These are phyloP conservation scores for Aspergillus terreus DNA, from an alignment of 2,329 filamentous ascomycete genomes.

Conservation along the genomic window DNA sequence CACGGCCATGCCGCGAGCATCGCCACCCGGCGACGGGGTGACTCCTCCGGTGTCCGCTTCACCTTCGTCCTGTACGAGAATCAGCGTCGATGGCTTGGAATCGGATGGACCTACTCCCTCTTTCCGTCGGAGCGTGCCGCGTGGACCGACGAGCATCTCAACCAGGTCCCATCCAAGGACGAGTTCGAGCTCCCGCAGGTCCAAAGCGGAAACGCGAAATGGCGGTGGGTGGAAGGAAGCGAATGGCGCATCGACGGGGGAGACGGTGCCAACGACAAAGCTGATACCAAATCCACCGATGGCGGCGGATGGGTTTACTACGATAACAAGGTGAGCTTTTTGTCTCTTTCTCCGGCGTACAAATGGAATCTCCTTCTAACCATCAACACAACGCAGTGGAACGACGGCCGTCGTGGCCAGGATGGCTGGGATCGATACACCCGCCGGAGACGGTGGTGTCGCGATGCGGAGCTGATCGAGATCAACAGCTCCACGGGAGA, in stretches of 20 bases:
- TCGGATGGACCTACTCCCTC: conserved; percentile 90
- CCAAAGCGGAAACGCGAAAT: conserved; percentile 59
- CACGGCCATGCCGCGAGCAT: conserved; percentile 48
- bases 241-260: conserved; percentile 82
- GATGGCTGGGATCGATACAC: conserved; percentile 97
- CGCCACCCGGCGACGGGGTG: conserved; percentile 40
- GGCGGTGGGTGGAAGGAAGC: conserved; percentile 81
- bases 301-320: conserved; percentile 94
- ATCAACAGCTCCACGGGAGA: conserved; percentile 46
- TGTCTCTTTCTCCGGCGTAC: conserved; percentile 4
- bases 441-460: conserved; percentile 88
- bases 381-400: conserved; percentile 62
- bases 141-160: conserved; percentile 96
- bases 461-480: conserved; percentile 93
- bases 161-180: conserved; percentile 70
- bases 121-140: conserved; percentile 85
- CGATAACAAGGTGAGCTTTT: conserved; percentile 75
- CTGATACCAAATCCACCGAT: conserved; percentile 41
- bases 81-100: conserved; percentile 87
- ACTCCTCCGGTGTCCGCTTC: conserved; percentile 79
- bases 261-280: conserved; percentile 33
- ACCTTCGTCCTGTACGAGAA: conserved; percentile 98
- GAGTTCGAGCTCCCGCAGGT: conserved; percentile 66
- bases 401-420: conserved; percentile 74
- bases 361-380: neutral